Evolutionary conservation across 176 grass and related monocot species (phyloP), one percentile per base, ranked within the genome.

Genomic region (Phyllostachys edulis): DNA sequence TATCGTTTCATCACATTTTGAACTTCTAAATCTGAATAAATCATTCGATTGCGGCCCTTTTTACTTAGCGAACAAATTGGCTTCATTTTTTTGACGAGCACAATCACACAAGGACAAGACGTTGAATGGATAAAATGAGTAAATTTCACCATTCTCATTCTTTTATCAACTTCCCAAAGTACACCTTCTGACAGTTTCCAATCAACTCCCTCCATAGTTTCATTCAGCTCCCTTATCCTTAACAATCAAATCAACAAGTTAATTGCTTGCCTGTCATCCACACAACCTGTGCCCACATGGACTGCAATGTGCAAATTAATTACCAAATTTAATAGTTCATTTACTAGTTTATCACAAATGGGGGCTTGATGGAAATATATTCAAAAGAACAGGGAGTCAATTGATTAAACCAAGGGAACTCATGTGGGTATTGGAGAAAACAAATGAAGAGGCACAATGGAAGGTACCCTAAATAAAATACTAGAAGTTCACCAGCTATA

Each of bases 211-310:
- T 60, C 42, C 1, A 5, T 15, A 23, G 26, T 38, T 81, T 70
- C 24, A 63, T 20, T 24, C 42, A 44, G 6, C 17, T 26, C 45
- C n/a, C 41, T 69, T 63, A 18, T 42, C 42, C 85, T 70, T 62
- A 79, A 57, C 56, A 63, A 75, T 60, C 16, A 61, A 81, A 71
- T 46, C 11, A 77, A 55, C 7, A 75, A 79, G 67, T 38, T 50
- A 65, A 66, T 54, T 29, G 6, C n/a, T 29, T 72, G 29, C 8
- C 8, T 72, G 21, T 12, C 6, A 42, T 49, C 50, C 20, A 38
- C 44, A 69, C 41, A 44, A 57, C 64, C 62, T 60, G 24, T 8
- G 1, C 54, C 7, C 73, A 51, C 8, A 71, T 63, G 0, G 18
- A n/a, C n/a, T n/a, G n/a, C n/a, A 79, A 26, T 24, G 7, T 67